Evolutionary conservation across 805 yeast genomes (phyloP).

Genomic region (Candida parachauliodes): DNA sequence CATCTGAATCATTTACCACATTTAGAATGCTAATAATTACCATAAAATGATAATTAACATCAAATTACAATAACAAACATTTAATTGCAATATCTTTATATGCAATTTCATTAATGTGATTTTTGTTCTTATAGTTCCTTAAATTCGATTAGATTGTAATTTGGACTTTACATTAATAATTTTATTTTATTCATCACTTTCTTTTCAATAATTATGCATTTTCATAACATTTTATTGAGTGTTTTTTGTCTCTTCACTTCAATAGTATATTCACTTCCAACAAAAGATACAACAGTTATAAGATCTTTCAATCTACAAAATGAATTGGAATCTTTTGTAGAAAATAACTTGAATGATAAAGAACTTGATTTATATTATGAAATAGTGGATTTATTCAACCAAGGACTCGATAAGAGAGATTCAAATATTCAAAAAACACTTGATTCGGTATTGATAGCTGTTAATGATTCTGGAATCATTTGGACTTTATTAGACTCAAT

Average conservation of each 20-base stretch:
- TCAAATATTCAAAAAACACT: conserved; percentile 12
- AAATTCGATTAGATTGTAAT: background rate
- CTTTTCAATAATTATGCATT: conserved; percentile 4
- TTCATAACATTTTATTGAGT: background rate
- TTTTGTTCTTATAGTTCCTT: conserved; percentile 4
- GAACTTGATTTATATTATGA: conserved; percentile 10
- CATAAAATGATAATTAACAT: background rate
- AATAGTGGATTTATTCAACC: conserved; percentile 2
- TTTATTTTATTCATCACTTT: conserved; percentile 1
- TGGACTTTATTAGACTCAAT: conserved; percentile 33
- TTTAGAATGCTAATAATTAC: background rate
- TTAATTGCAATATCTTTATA: no score
- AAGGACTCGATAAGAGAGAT: conserved; percentile 3
- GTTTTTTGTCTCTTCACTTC: conserved; percentile 1
- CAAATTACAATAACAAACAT: background rate
- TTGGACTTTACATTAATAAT: background rate
- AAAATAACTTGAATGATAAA: conserved; percentile 9
- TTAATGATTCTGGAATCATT: conserved; percentile 32
- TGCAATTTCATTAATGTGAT: no score
- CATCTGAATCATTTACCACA: background rate
- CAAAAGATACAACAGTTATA: background rate
- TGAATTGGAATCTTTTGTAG: conserved; percentile 13
- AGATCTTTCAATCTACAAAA: conserved; percentile 15
- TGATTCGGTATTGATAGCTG: conserved; percentile 18
- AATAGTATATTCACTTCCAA: conserved; percentile 13